Evolutionary conservation across 2,329 filamentous ascomycete genomes (phyloP).

Genomic region (Arthroderma sp.): DNA sequence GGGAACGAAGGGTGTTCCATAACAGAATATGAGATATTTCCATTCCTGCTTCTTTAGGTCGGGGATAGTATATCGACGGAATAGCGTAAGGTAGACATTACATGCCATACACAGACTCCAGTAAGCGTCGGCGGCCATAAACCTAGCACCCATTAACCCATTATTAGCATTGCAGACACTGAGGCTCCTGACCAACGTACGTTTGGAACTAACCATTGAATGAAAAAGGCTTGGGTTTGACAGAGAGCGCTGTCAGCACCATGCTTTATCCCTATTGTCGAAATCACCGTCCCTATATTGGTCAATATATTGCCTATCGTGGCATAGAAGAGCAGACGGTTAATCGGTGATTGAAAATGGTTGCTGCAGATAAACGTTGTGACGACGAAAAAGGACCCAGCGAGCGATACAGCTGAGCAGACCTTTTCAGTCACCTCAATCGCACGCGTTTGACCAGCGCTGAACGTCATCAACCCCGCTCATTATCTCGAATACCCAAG

Average conservation of each 20-base stretch:
- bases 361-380: constrained; percentile 10
- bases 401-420: constrained; percentile 13
- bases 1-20: constrained; percentile 58
- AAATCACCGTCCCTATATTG: constrained; percentile 64
- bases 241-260: constrained; percentile 47
- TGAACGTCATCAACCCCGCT: no score
- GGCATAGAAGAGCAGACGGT: constrained; percentile 71
- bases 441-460: neutral
- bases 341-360: constrained; percentile 40
- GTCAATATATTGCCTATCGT: constrained; percentile 68
- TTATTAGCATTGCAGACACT: no score
- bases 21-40: constrained; percentile 56
- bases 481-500: no score
- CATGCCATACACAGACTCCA: constrained; percentile 73
- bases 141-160: constrained; percentile 37
- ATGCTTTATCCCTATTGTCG: constrained; percentile 43
- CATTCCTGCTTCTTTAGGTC: constrained; percentile 55
- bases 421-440: constrained; percentile 11
- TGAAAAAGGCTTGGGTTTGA: constrained; percentile 63
- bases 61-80: constrained; percentile 54
- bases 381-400: constrained; percentile 13
- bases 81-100: constrained; percentile 74
- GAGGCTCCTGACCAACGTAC: neutral
- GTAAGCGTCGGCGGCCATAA: constrained; percentile 61
- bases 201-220: constrained; percentile 57